Evolutionary conservation across 202 grass and related monocot genomes (phyloP), one percentile per base, ranked within the genome.

Genomic region (Setaria italica): DNA sequence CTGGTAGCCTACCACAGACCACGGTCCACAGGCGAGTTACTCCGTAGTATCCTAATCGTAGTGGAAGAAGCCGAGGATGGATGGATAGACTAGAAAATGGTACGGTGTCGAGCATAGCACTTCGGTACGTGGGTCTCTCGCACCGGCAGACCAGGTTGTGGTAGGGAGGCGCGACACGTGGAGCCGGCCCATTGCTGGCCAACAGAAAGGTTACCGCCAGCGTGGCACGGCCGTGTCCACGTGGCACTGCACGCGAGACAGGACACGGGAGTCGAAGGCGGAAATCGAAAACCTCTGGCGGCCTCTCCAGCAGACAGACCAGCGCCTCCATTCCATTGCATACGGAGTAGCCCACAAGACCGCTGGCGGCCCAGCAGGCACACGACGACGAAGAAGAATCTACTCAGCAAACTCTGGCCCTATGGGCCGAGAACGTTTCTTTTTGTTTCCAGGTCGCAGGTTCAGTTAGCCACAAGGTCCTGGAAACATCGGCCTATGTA

Each of bases 61-160:
- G 16, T 80, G 1, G 33, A 34, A 67, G 0, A 25, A 76, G 34
- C 32, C 47, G 21, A 56, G 46, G 50, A 67, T 53, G 60, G 43
- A 76, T 66, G 58, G 59, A 76, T 54, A 83, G 81, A 46, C 48
- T 69, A 30, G 19, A 37, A 72, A 80, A 66, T 51, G 12, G 66
- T 82, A 75, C 4, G 60, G 57, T 63, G 6, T 67, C 25, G 75
- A 89, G 81, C 81, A 85, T 62, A 85, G 74, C 82, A 30, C 81
- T 79, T 75, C 69, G 87, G 7, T 48, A 29, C 47, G 59, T 81
- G 84, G 84, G 84, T 15, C 29, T 1, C 8, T 3, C 35, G 37
- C 58, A 25, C 57, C 48, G 19, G 19, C 33, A 19, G 17, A 17
- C 33, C 20, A 41, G 60, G 62, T 53, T 83, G 67, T 80, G 84